phyloP scores from a whole-genome alignment of 78 protist genomes.

The Tieghemostelium lacteum region DNA sequence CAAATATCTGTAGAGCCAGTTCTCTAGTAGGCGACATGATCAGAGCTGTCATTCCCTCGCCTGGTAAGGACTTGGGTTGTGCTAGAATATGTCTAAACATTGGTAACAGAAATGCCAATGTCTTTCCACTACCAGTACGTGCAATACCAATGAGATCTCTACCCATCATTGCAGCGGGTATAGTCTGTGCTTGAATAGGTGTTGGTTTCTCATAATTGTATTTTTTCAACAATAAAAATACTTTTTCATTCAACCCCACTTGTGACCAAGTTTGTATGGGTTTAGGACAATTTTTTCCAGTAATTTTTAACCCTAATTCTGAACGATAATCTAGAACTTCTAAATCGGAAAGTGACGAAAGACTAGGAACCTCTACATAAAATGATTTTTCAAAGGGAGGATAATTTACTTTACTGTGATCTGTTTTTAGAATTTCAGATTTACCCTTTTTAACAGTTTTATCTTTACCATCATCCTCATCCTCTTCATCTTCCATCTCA shows the following conservation, averaged over 20 bases:
- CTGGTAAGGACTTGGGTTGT: slow-evolving; percentile 87
- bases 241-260: slow-evolving; percentile 76
- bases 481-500: slow-evolving; percentile 37
- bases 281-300: slow-evolving; percentile 82
- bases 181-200: slow-evolving; percentile 94
- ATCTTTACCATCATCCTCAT: slow-evolving; percentile 52
- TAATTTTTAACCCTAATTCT: slow-evolving; percentile 78
- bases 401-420: slow-evolving; percentile 91
- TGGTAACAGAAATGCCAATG: slow-evolving; percentile 98
- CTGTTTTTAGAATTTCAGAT: slow-evolving; percentile 64
- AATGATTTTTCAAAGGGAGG: slow-evolving; percentile 89
- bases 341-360: slow-evolving; percentile 84
- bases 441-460: slow-evolving; percentile 64
- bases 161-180: slow-evolving; percentile 95
- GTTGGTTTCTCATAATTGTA: slow-evolving; percentile 89
- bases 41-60: slow-evolving; percentile 97
- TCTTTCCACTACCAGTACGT: slow-evolving; percentile 96
- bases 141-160: slow-evolving; percentile 95
- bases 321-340: slow-evolving; percentile 75
- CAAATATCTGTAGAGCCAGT: slow-evolving; percentile 94
- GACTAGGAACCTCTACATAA: slow-evolving; percentile 91
- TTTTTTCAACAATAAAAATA: slow-evolving; percentile 47
- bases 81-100: slow-evolving; percentile 95
- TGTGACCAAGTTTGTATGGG: slow-evolving; percentile 95
- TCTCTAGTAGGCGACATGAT: slow-evolving; percentile 98